Conservation (phyloP, 805 yeast species). For the Wickerhamiella hasegawae region DNA sequence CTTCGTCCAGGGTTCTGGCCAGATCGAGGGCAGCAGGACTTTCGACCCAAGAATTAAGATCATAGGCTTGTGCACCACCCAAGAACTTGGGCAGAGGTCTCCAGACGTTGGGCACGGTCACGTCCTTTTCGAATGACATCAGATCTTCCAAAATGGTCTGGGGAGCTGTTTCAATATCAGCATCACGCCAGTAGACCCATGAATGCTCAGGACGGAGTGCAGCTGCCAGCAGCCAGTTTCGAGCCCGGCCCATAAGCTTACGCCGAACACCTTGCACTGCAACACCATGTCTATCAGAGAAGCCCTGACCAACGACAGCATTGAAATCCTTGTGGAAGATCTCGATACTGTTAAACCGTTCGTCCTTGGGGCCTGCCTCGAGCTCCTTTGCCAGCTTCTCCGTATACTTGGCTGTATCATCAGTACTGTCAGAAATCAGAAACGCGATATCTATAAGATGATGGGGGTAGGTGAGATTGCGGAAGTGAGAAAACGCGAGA, state of each 20-base stretch:
- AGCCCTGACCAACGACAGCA: conserved; percentile 84
- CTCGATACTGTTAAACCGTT: conserved; percentile 57
- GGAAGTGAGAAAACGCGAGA: conserved; percentile 68
- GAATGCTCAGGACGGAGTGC: conserved; percentile 89
- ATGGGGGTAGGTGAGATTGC: conserved; percentile 73
- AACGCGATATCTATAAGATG: conserved; percentile 70
- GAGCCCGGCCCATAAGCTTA: conserved; percentile 88
- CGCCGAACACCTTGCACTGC: conserved; percentile 95
- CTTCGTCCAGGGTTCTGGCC: conserved; percentile 53
- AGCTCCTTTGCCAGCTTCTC: conserved; percentile 27
- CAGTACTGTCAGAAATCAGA: conserved; percentile 78
- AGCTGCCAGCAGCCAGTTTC: conserved; percentile 84
- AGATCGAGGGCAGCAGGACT: conserved; percentile 46
- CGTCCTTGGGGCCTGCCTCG: conserved; percentile 32
- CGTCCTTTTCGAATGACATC: conserved; percentile 85
- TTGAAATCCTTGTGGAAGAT: conserved; percentile 88
- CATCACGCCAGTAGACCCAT: conserved; percentile 97
- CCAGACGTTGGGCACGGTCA: conserved; percentile 96
- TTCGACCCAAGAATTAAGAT: conserved; percentile 93
- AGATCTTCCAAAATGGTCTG: conserved; percentile 76
- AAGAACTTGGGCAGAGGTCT: conserved; percentile 87
- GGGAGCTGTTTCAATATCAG: conserved; percentile 90
- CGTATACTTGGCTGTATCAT: conserved; percentile 59
- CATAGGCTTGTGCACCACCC: conserved; percentile 87
- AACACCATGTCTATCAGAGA: conserved; percentile 89